phyloP scores from a whole-genome alignment of 257 asterid species.

The Gardenia jasminoides region DNA sequence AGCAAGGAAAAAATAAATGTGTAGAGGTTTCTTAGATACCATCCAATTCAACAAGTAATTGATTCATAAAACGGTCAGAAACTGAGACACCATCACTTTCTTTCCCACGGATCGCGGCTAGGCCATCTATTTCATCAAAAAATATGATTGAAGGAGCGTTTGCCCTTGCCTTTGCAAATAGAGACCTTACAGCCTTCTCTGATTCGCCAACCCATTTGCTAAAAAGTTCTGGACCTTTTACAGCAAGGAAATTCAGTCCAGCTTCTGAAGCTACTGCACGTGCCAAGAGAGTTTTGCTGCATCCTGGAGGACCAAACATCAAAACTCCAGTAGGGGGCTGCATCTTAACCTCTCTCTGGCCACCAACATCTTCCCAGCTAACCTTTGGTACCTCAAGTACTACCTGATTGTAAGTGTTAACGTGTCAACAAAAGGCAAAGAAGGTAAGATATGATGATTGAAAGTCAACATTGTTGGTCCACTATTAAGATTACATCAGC shows the following conservation, averaged over 20 bases:
- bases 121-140: constrained; percentile 95
- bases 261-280: constrained; percentile 98
- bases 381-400: constrained; percentile 93
- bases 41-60: constrained; percentile 91
- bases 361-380: constrained; percentile 91
- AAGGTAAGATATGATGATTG: neutral
- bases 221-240: constrained; percentile 96
- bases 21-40: constrained; percentile 41
- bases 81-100: constrained; percentile 97
- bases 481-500: neutral
- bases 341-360: constrained; percentile 77
- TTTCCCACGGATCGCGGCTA: constrained; percentile 83
- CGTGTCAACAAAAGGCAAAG: constrained; percentile 12
- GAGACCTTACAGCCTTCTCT: constrained; percentile 84
- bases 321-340: constrained; percentile 90
- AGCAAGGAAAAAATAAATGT: neutral
- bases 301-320: constrained; percentile 95
- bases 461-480: constrained; percentile 5
- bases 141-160: constrained; percentile 91
- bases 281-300: constrained; percentile 96
- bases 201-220: constrained; percentile 99
- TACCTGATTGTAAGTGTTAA: constrained; percentile 50
- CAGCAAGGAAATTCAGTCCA: constrained; percentile 86
- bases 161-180: constrained; percentile 89
- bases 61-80: constrained; percentile 93